Conservation (phyloP, 2,329 filamentous ascomycete genomes). For the Colletotrichum caudatum region DNA sequence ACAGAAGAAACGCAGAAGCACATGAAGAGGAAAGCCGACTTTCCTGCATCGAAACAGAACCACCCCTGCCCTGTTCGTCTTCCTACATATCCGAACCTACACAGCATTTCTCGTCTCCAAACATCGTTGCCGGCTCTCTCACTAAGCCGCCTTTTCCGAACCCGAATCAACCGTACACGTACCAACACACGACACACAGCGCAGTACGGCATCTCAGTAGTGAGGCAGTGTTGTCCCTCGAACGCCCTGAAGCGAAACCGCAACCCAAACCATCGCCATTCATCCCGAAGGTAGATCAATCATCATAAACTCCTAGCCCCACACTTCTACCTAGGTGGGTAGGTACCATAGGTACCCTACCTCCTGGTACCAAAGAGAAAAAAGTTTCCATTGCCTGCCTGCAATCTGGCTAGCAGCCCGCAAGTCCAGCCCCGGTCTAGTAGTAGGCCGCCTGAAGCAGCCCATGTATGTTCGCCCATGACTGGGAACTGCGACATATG, state of each 20-base stretch:
- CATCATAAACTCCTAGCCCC: constrained; percentile 36
- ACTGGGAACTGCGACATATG: constrained; percentile 36
- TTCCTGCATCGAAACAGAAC: neutral
- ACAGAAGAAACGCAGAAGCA: neutral
- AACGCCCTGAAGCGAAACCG: constrained; percentile 32
- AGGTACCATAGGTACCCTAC: no score
- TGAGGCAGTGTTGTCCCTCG: neutral
- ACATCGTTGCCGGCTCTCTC: neutral
- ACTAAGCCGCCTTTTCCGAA: neutral
- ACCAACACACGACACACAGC: neutral
- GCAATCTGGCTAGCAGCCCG: neutral
- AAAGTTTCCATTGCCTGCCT: neutral
- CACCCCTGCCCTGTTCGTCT: neutral
- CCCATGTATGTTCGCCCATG: constrained; percentile 19
- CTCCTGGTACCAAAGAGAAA: neutral
- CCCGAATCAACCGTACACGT: neutral
- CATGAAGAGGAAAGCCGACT: constrained; percentile 12
- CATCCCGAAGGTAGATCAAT: constrained; percentile 41
- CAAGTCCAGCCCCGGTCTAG: constrained; percentile 15
- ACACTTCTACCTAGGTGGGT: constrained; percentile 23
- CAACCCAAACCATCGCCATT: constrained; percentile 32
- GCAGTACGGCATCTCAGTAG: neutral
- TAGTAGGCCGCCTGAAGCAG: constrained; percentile 14
- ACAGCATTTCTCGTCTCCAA: neutral
- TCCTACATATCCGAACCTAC: no score